These are phyloP conservation scores for Botrytis paeoniae DNA, from an alignment of 2,329 filamentous ascomycete genomes.

Conservation along the genomic window DNA sequence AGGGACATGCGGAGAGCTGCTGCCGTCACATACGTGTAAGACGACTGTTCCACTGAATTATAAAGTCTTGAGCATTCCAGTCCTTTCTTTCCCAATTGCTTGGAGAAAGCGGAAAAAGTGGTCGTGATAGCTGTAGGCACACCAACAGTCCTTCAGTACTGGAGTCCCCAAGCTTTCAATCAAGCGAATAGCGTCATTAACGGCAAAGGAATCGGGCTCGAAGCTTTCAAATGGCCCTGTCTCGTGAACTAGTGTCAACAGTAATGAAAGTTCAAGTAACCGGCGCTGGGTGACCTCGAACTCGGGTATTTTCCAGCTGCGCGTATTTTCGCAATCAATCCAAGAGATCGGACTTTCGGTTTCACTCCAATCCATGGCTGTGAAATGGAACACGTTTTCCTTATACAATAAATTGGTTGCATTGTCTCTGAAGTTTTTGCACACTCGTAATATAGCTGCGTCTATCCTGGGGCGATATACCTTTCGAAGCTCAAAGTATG, in stretches of 20 bases:
- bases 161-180: background rate
- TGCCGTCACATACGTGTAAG: background rate
- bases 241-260: accelerated
- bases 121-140: background rate
- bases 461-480: background rate
- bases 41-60: background rate
- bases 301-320: too few relatives aligned
- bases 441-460: background rate
- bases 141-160: accelerated
- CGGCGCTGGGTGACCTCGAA: background rate
- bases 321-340: background rate
- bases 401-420: background rate
- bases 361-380: background rate
- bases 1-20: background rate
- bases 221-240: background rate
- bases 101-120: background rate
- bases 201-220: too few relatives aligned
- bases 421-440: background rate
- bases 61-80: background rate
- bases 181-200: background rate
- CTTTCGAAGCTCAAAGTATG: background rate
- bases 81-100: background rate
- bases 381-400: background rate
- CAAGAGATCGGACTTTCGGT: background rate
- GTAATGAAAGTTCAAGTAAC: background rate